Evolutionary conservation across 345 rosid genomes (phyloP).

Genomic region (Garcia nutans): DNA sequence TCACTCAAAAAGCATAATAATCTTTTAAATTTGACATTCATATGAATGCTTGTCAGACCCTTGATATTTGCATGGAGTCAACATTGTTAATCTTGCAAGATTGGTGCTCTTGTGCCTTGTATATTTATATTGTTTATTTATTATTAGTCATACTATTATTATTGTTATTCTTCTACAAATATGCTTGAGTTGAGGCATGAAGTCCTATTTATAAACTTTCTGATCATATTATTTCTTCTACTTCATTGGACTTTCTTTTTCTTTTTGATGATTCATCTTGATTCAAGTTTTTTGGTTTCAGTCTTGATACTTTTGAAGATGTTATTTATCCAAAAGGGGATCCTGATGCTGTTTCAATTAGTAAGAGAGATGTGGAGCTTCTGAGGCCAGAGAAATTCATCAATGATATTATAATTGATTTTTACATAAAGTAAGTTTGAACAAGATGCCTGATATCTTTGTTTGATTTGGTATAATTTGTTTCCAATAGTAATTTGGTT

Average conservation of each 20-base stretch:
- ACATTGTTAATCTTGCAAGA: neutral
- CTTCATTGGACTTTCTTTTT: neutral
- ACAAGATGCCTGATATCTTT: neutral
- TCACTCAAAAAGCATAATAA: neutral
- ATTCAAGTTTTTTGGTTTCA: constrained; percentile 22
- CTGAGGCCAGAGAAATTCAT: constrained; percentile 82
- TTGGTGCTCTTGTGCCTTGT: neutral
- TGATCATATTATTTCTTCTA: neutral
- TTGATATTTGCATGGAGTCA: neutral
- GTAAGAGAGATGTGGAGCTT: constrained; percentile 90
- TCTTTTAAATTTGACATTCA: neutral
- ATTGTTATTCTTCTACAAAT: neutral
- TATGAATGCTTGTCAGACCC: neutral
- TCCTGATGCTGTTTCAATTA: constrained; percentile 81
- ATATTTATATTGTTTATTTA: neutral
- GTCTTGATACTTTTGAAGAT: constrained; percentile 80
- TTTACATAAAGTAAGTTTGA: constrained; percentile 76
- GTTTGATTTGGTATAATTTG: neutral
- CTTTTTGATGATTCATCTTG: neutral
- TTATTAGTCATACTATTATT: too few relatives aligned
- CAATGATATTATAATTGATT: constrained; percentile 96
- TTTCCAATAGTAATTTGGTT: neutral
- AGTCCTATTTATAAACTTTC: neutral
- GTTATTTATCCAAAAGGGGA: constrained; percentile 93
- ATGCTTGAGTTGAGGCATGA: neutral